Base-by-base conservation (phyloP, 805 yeast genomes). In the Monosporozyma servazzii region DNA sequence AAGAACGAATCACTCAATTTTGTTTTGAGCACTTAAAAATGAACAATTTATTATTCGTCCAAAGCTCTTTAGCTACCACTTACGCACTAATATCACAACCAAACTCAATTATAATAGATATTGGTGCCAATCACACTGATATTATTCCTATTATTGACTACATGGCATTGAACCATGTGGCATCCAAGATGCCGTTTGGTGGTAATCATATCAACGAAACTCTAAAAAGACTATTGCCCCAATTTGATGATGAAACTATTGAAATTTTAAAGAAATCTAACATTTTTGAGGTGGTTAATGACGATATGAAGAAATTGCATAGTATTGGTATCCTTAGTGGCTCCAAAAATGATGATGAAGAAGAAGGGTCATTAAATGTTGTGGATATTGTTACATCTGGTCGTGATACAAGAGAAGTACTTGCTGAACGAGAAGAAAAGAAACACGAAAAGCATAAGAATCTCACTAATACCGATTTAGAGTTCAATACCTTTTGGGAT, bases 351-450 rank as follows among this genome's bases (percentile, higher is more conserved):
- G 54, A 57, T 15, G 43, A 23, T 10, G 45, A 39, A 21, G 76
- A 74, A 8, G 91, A 85, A 30, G 95, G 88, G 49, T 80, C 82
- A 3, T 75, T 88, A 39, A 96, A 91, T 65, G 89, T 91, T 47
- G 96, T 96, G 2, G 88, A 89, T 41, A 81, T 90, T 58, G 93
- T 90, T 11, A 79, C 93, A 1, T 82, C 87, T 54, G 88, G 82
- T 13, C 61, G 66, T 48, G 79, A 83, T 55, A 80, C 89, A 2
- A 74, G 86, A 48, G 89, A 86, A 65, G 75, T 84, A 40, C 65
- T 86, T 50, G 87, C 80, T 56, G 81, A 79, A 63, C 74, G 86
- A 54, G 85, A 82, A 59, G 73, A 70, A 57, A 73, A 51, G 65
- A 69, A 56, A 72, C 64, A 52, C 55, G 70, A 48, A 53, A 64